phyloP scores from a whole-genome alignment of 2,329 filamentous ascomycete species.

The Fusarium secorum region DNA sequence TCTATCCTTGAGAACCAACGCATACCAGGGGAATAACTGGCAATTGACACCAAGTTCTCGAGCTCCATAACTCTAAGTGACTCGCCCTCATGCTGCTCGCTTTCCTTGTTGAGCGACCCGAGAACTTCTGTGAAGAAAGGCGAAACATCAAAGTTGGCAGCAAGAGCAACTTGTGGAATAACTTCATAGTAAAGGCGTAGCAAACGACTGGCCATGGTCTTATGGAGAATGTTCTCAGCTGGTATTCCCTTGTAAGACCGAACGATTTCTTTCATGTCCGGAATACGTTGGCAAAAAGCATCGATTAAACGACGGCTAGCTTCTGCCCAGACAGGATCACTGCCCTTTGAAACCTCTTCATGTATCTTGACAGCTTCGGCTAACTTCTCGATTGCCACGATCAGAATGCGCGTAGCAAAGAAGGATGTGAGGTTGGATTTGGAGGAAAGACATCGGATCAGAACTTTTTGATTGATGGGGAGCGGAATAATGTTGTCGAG shows the following conservation, averaged over 20 bases:
- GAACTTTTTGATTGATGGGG: constrained; percentile 79
- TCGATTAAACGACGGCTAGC: constrained; percentile 72
- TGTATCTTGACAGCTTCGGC: constrained; percentile 69
- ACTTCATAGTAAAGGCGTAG: constrained; percentile 86
- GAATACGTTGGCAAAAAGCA: constrained; percentile 80
- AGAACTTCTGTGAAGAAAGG: constrained; percentile 75
- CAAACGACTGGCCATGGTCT: constrained; percentile 79
- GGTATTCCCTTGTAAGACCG: constrained; percentile 74
- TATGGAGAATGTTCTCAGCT: constrained; percentile 74
- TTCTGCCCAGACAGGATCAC: constrained; percentile 69
- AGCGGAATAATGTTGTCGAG: constrained; percentile 88
- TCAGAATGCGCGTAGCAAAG: constrained; percentile 82
- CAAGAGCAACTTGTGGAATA: constrained; percentile 79
- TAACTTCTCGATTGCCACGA: constrained; percentile 82
- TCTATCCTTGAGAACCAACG: constrained; percentile 86
- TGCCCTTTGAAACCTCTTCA: constrained; percentile 51
- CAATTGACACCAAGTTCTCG: constrained; percentile 82
- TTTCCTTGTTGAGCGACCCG: constrained; percentile 63
- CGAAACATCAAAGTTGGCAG: constrained; percentile 89
- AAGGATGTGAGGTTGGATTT: constrained; percentile 83
- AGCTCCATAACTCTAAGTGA: constrained; percentile 75
- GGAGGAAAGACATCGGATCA: constrained; percentile 80
- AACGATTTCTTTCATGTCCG: constrained; percentile 82
- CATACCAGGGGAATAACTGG: constrained; percentile 82
- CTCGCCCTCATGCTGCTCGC: constrained; percentile 57